Base-by-base conservation (phyloP, 2,329 filamentous ascomycete species). In the Paecilomyces sp. region DNA sequence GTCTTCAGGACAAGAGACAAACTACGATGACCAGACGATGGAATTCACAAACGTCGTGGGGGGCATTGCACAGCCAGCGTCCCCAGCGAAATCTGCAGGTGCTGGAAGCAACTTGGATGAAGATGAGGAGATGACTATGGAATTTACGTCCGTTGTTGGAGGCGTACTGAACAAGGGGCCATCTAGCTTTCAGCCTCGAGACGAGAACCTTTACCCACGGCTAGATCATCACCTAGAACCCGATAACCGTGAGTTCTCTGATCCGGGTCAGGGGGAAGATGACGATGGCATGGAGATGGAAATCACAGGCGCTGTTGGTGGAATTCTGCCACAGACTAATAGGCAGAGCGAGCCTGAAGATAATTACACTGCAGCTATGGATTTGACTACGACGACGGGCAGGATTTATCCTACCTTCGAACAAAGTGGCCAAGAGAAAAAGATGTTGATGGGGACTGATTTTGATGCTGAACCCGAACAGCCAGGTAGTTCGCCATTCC, bases 311-410 rank as follows among this genome's bases (percentile, higher is more conserved):
- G 78, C 78, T 25, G 69, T 79, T 64, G 79, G 78, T 59, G 75
- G 76, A 25, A 80, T 78, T 50, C 66, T 79, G 34, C 67, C 72
- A 34, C 67, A 74, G 13, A 73, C 73, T 57, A 72, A 75, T 51
- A 73, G 76, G 63, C 71, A 70, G 60, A 72, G 69, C 11, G 76
- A 76, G 64, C 69, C 60, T 54, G 69, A 64, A 63, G 75, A 77
- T 3, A 76, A 76, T 58, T 67, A 74, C 56, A 86, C 83, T 1
- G 79, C 83, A 70, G 85, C 81, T 0, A 89, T 90, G 87, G 87
- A 89, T 54, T 84, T 89, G 70, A 89, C 87, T 1, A 79, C 79
- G 54, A 84, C 82, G 5, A 77, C 89, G 54, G 87, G 88, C 9
- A 79, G 80, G 8, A 89, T 91, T 56, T 75, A 89, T 51, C 69